phyloP scores from a whole-genome alignment of 2,329 filamentous ascomycete genomes.

The Talaromyces islandicus region DNA sequence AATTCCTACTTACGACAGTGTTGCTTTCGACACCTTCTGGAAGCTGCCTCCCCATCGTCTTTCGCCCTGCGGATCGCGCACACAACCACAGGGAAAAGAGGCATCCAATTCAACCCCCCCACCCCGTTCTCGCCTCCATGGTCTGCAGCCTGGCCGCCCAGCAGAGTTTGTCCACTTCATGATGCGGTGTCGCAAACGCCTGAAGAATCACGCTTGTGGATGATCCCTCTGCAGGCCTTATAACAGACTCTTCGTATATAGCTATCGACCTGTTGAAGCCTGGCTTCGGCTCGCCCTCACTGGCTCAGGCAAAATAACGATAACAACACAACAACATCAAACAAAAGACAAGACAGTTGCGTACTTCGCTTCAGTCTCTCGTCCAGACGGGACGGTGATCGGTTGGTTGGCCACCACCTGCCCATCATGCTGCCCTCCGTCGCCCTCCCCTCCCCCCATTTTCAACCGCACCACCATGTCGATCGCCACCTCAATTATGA shows the following conservation, averaged over 20 bases:
- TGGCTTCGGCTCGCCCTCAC: background rate
- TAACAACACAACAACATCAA: background rate
- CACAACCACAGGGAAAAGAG: background rate
- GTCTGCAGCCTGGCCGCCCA: background rate
- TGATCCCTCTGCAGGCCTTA: slow-evolving; percentile 17
- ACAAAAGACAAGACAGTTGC: background rate
- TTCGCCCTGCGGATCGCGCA: background rate
- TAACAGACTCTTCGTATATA: background rate
- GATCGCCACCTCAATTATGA: slow-evolving; percentile 24
- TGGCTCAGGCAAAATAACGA: background rate
- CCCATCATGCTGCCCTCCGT: slow-evolving; percentile 46
- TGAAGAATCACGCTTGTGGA: slow-evolving; percentile 35
- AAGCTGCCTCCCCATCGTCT: background rate
- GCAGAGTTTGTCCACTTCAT: slow-evolving; percentile 19
- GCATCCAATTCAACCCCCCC: background rate
- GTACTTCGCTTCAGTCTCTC: background rate
- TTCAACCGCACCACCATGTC: slow-evolving; percentile 36
- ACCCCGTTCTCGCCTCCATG: background rate
- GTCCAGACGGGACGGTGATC: slow-evolving; percentile 13
- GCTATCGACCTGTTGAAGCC: background rate
- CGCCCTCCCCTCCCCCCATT: slow-evolving; percentile 34
- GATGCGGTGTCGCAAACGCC: slow-evolving; percentile 42
- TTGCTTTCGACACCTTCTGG: slow-evolving; percentile 3
- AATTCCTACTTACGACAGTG: background rate
- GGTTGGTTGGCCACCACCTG: slow-evolving; percentile 6